Percentiles rank a stretch among this genome's conserved stretches.
These are phyloP conservation scores for Aspergillus caelatus DNA, from an alignment of 2,329 filamentous ascomycete species.

Conservation along the genomic window DNA sequence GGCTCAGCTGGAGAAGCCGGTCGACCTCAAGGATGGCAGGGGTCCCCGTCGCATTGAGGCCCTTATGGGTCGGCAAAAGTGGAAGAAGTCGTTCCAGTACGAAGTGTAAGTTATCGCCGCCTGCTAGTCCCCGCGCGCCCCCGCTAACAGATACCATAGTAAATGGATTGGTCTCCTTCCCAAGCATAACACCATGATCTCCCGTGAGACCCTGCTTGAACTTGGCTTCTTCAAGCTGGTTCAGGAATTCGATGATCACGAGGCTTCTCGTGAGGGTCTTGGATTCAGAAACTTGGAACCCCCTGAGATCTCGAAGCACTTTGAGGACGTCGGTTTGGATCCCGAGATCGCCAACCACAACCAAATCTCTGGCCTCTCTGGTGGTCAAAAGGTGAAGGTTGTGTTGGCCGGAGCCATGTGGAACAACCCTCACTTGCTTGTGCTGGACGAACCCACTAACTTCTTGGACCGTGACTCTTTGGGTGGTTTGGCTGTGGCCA, in stretches of 20 bases:
- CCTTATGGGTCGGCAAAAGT: conserved; percentile 95
- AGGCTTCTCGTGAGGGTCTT: conserved; percentile 96
- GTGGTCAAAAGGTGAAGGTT: conserved; percentile 98
- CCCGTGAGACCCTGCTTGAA: conserved; percentile 84
- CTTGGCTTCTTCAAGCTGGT: conserved; percentile 90
- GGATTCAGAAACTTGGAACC: conserved; percentile 93
- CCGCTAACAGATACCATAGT: conserved; percentile 39
- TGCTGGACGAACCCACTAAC: conserved; percentile 98
- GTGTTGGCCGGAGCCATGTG: conserved; percentile 95
- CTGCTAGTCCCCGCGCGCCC: not conserved
- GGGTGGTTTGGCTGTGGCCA: conserved; percentile 94
- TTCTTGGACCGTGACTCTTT: conserved; percentile 98
- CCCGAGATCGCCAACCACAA: conserved; percentile 99
- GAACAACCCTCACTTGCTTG: conserved; percentile 97
- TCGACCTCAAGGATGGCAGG: conserved; percentile 83
- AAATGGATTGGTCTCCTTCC: conserved; percentile 90
- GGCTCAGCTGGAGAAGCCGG: conserved; percentile 85
- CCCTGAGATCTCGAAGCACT: conserved; percentile 94
- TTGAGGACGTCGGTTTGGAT: conserved; percentile 93
- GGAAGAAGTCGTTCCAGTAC: conserved; percentile 98
- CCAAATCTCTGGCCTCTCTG: conserved; percentile 91
- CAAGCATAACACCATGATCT: conserved; percentile 91
- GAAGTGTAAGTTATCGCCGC: conserved; percentile 68
- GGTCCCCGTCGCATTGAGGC: conserved; percentile 78
- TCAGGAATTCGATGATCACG: conserved; percentile 98